Evolutionary conservation across 495 filamentous ascomycete species (phyloP).

Genomic region (Aspergillus affinis): DNA sequence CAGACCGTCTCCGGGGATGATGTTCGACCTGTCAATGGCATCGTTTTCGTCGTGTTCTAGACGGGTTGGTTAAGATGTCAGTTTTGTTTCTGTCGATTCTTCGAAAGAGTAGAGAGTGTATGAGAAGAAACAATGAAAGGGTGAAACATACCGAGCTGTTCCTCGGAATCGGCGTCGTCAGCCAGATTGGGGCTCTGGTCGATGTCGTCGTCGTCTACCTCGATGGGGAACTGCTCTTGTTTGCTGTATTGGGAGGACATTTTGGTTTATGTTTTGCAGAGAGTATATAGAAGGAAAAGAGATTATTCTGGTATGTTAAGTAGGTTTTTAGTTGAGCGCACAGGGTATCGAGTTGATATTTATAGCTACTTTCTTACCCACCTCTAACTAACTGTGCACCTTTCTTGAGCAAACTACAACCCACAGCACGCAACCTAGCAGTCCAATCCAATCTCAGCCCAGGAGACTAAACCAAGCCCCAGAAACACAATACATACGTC

Average conservation of each 20-base stretch:
- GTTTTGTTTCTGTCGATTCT: slow-evolving; percentile 1
- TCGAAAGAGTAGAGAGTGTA: not conserved
- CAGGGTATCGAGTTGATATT: too few relatives aligned
- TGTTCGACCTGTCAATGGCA: slow-evolving; percentile 26
- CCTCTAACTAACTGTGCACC: too few relatives aligned
- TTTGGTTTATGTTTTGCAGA: not conserved
- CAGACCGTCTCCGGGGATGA: slow-evolving; percentile 26
- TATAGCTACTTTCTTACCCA: too few relatives aligned
- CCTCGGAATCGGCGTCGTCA: slow-evolving; percentile 22
- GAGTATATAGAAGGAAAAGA: too few relatives aligned
- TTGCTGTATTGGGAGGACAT: not conserved
- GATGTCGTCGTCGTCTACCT: not conserved
- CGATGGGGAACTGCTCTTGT: not conserved
- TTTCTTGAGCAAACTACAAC: not conserved
- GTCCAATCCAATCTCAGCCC: not conserved
- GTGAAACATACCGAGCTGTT: slow-evolving; percentile 24
- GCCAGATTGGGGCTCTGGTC: slow-evolving; percentile 26
- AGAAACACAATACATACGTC: not conserved
- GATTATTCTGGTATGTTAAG: too few relatives aligned
- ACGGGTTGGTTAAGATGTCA: not conserved
- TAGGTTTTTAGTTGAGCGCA: too few relatives aligned
- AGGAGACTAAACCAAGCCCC: too few relatives aligned
- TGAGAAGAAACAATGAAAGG: not conserved
- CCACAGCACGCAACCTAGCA: not conserved
- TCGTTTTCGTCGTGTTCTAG: slow-evolving; percentile 26